These are phyloP conservation scores for Scheffersomyces segobiensis DNA, from an alignment of 1,139 yeast species.

Conservation along the genomic window DNA sequence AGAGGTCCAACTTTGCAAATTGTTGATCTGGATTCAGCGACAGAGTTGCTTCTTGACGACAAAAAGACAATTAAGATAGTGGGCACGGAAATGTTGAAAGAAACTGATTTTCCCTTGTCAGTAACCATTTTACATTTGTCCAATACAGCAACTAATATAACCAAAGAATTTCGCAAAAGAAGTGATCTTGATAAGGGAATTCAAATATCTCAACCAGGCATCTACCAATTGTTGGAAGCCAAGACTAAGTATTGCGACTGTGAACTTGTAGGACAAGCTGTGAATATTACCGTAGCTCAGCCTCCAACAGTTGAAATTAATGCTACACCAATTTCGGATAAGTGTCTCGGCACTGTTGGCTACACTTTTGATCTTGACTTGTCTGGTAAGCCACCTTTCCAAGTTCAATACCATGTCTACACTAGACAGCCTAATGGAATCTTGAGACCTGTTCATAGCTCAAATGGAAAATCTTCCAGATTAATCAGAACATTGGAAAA, in stretches of 20 bases:
- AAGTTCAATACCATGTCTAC: constrained; percentile 61
- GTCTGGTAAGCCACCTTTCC: constrained; percentile 82
- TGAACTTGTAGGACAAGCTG: constrained; percentile 30
- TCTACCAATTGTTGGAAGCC: constrained; percentile 54
- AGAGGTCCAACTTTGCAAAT: constrained; percentile 54
- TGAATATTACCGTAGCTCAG: constrained; percentile 26
- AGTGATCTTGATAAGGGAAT: constrained; percentile 35
- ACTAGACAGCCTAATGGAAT: constrained; percentile 37
- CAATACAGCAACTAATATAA: constrained; percentile 34
- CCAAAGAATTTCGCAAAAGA: constrained; percentile 35
- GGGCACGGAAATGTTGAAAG: constrained; percentile 18
- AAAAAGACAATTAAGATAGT: constrained; percentile 33
- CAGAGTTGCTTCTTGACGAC: constrained; percentile 44
- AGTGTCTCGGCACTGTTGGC: constrained; percentile 92
- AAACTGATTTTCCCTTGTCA: constrained; percentile 48
- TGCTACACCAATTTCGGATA: constrained; percentile 68
- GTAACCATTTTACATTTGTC: constrained; percentile 37
- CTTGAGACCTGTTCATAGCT: constrained; percentile 32
- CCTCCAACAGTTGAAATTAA: constrained; percentile 55
- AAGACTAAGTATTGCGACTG: constrained; percentile 68
- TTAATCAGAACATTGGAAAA: constrained; percentile 22
- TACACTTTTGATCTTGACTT: constrained; percentile 66
- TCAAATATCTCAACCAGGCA: constrained; percentile 58
- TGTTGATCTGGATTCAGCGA: constrained; percentile 37
- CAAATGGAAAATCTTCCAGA: constrained; percentile 30